Base-by-base conservation (phyloP, 2,329 filamentous ascomycete genomes). In the Aquanectria penicillioides region DNA sequence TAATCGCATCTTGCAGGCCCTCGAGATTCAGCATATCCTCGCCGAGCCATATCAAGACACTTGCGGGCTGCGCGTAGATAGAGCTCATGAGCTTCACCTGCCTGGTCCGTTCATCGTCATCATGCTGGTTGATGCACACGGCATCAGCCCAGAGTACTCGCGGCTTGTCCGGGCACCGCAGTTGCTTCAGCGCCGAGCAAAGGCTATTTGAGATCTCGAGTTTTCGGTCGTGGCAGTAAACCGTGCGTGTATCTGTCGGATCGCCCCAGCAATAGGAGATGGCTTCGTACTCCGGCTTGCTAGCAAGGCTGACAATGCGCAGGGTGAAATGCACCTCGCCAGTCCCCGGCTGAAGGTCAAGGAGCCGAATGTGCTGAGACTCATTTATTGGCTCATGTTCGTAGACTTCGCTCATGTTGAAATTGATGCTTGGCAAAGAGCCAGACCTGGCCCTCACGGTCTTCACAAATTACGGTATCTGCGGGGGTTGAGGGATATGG, bases 51-150 rank as follows among this genome's bases (percentile, higher is more conserved):
- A 48, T 25, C 5, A 56, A 7, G 5, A 56, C 33, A 8, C 5
- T 10, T 11, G 22, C 18, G 5, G 52, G 28, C 5, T 20, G 10
- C 2, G 33, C 10, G 17, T 56, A 49, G 9, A 56, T 34, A 15
- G 34, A 17, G 11, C 25, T 22, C 52, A 56, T 56, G 17, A 38
- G 28, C 17, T 29, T 31, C 7, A 56, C 52, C 17, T 56, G 52
- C 9, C 13, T 13, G n/a, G 31, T 56, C 25, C 34, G 36, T 28
- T 56, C 52, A 8, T 5, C 34, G 13, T 12, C 9, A 15, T 55
- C 51, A 13, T n/a, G 22, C 18, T 53, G 38, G 31, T 53, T 53
- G 37, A 53, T 53, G 28, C 49, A 53, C 9, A 53, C 31, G 6
- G 49, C 49, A 26, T 53, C 49, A 5, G 38, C 49, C 49, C 38